Conservation (phyloP, 2,329 filamentous ascomycete species). For the Mycosphaerella arachidis region DNA sequence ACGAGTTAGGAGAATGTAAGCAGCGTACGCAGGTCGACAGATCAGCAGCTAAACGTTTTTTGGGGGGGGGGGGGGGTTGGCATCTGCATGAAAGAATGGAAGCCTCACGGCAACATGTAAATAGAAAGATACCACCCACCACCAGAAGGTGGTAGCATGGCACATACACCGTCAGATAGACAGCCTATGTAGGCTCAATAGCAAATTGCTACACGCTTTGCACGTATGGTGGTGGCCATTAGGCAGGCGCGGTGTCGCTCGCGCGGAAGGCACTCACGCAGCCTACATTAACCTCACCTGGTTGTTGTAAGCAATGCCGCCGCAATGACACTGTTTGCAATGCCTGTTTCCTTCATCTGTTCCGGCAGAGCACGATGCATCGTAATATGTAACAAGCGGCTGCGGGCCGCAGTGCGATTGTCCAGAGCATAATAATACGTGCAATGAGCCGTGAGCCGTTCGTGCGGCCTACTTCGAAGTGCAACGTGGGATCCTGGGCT, state of each 20-base stretch:
- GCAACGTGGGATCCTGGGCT: background rate
- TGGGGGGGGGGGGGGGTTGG: background rate
- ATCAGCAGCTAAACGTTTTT: too few relatives aligned
- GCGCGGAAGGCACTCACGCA: conserved; percentile 4
- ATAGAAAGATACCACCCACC: background rate
- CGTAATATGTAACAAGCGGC: background rate
- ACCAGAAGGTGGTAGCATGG: background rate
- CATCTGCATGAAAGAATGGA: conserved; percentile 2
- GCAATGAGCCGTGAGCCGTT: background rate
- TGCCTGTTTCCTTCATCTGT: too few relatives aligned
- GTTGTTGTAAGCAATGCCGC: background rate
- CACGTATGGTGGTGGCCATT: background rate
- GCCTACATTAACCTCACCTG: conserved; percentile 6
- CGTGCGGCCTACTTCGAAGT: background rate
- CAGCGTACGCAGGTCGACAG: too few relatives aligned
- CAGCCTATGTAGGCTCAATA: background rate
- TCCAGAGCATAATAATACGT: too few relatives aligned
- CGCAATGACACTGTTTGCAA: too few relatives aligned
- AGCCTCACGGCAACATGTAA: conserved; percentile 14
- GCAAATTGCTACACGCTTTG: background rate
- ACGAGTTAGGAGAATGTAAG: background rate
- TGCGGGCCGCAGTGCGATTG: background rate
- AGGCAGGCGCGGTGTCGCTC: background rate
- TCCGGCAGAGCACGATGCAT: background rate
- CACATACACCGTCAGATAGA: background rate